Conservation (phyloP, 2,329 filamentous ascomycete genomes). For the Trichoderma semiorbis region DNA sequence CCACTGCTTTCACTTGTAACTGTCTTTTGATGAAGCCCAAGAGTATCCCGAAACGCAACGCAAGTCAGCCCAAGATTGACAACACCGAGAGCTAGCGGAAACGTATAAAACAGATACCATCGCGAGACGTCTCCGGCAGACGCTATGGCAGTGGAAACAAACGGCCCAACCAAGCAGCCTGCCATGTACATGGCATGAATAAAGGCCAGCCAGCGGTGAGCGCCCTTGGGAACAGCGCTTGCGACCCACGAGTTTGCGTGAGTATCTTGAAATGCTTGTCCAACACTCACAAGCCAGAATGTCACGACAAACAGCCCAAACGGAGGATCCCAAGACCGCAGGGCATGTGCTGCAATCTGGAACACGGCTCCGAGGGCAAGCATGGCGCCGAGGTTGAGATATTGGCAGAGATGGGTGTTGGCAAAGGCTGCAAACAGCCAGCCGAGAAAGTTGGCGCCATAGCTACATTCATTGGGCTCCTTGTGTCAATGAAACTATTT, state of each 20-base stretch:
- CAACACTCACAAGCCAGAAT: slow-evolving; percentile 56
- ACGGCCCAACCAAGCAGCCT: slow-evolving; percentile 55
- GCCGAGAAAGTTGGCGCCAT: slow-evolving; percentile 55
- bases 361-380: slow-evolving; percentile 53
- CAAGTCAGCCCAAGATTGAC: slow-evolving; percentile 47
- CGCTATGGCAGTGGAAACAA: slow-evolving; percentile 52
- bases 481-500: background rate
- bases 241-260: slow-evolving; percentile 61
- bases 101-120: slow-evolving; percentile 57
- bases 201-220: slow-evolving; percentile 60
- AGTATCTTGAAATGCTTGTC: slow-evolving; percentile 62
- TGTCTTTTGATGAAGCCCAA: slow-evolving; percentile 31
- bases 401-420: slow-evolving; percentile 51
- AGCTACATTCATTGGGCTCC: slow-evolving; percentile 32
- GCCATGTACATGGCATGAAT: slow-evolving; percentile 62
- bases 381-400: slow-evolving; percentile 54
- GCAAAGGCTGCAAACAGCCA: slow-evolving; percentile 58
- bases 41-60: slow-evolving; percentile 48
- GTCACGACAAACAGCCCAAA: slow-evolving; percentile 55
- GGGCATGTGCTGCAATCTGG: slow-evolving; percentile 51
- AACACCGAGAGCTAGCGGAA: slow-evolving; percentile 51
- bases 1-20: slow-evolving; percentile 13
- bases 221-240: slow-evolving; percentile 35
- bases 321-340: slow-evolving; percentile 55
- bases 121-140: slow-evolving; percentile 31